A percentile compares a stretch with the other conserved stretches of the same genome.
These are phyloP conservation scores for Kazachstania sp. DNA, from an alignment of 1,139 yeast genomes.

Conservation along the genomic window DNA sequence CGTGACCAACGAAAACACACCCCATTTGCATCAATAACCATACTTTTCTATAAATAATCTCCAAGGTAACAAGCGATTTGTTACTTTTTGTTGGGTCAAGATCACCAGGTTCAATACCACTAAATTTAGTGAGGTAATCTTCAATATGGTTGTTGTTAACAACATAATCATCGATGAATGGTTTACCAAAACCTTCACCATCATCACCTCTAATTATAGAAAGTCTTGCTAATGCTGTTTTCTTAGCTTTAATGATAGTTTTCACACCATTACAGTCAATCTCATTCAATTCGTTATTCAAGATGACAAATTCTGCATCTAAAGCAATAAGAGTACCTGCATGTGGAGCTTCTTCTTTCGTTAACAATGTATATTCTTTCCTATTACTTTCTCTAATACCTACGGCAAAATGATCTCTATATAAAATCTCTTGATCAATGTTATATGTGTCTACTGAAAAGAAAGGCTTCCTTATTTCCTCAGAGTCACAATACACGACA, in stretches of 20 bases:
- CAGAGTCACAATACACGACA: constrained; percentile 53
- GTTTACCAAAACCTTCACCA: constrained; percentile 57
- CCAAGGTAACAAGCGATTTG: constrained; percentile 67
- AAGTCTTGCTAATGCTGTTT: constrained; percentile 75
- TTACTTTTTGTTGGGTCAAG: constrained; percentile 61
- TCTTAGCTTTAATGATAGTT: constrained; percentile 63
- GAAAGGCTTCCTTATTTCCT: constrained; percentile 28
- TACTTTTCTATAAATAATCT: constrained; percentile 76
- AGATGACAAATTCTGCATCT: constrained; percentile 91
- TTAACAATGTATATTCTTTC: constrained; percentile 57
- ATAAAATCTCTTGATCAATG: constrained; percentile 57
- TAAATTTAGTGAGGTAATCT: constrained; percentile 80
- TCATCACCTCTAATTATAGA: constrained; percentile 75
- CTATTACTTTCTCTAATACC: constrained; percentile 52
- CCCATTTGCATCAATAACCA: constrained; percentile 87
- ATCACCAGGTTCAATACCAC: constrained; percentile 92
- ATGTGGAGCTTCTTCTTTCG: constrained; percentile 59
- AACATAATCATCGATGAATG: constrained; percentile 91
- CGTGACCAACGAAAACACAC: constrained; percentile 92
- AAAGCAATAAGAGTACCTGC: constrained; percentile 79
- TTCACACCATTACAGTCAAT: constrained; percentile 63
- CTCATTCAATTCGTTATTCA: constrained; percentile 74
- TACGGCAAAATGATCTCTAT: constrained; percentile 69
- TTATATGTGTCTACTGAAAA: constrained; percentile 35
- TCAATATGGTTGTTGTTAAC: constrained; percentile 62